A percentile compares a stretch with the other conserved stretches of the same genome.
Conservation (phyloP, 306 rosid species). For the Argentina anserina region DNA sequence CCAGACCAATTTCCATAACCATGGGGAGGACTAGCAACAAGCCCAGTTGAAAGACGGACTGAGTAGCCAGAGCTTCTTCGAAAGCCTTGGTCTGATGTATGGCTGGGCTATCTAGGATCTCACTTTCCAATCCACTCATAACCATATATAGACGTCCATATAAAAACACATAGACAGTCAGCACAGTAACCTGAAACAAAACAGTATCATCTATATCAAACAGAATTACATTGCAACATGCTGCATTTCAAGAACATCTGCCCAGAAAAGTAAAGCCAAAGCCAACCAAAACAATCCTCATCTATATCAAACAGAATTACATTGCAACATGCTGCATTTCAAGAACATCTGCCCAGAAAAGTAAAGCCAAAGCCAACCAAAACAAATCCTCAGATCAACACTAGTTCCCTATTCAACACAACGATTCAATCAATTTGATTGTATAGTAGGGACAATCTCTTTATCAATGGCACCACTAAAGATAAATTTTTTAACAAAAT, state of each 20-base stretch:
- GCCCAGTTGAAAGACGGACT: slow-evolving; percentile 83
- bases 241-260: background rate
- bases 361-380: background rate
- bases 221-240: background rate
- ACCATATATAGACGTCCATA: slow-evolving; percentile 94
- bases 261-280: background rate
- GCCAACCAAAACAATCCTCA: background rate
- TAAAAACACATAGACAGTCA: slow-evolving; percentile 76
- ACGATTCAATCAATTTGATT: background rate
- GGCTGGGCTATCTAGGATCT: slow-evolving; percentile 53
- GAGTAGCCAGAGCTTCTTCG: slow-evolving; percentile 88
- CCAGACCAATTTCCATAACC: slow-evolving; percentile 98
- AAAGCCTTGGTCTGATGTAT: slow-evolving; percentile 69
- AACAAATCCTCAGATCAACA: background rate
- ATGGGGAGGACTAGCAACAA: slow-evolving; percentile 78
- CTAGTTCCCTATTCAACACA: background rate
- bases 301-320: slow-evolving; percentile 15
- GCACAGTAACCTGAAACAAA: slow-evolving; percentile 70
- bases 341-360: background rate
- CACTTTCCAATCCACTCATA: slow-evolving; percentile 88
- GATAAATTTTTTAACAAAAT: too few species aligned
- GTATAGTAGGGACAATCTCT: background rate
- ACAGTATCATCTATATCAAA: slow-evolving; percentile 18
- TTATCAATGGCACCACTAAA: background rate
- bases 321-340: background rate